Conservation (phyloP, 1,284 basidiomycete genomes). For the Trichosporon ovoides region DNA sequence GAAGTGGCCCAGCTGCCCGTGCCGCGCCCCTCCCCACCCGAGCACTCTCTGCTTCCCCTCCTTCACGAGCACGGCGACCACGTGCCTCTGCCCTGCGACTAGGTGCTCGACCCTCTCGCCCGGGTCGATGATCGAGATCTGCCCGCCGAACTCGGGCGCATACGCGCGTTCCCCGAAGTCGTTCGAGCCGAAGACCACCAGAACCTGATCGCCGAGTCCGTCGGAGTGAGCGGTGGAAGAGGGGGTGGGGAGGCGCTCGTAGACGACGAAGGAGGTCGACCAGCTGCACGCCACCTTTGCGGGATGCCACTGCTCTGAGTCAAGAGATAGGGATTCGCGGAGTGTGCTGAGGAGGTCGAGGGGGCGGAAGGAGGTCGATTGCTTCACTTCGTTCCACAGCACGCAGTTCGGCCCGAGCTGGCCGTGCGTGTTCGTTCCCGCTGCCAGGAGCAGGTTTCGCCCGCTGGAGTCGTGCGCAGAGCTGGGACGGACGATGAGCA, state of each 20-base stretch:
- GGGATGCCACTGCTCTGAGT: conserved; percentile 29
- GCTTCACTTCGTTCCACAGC: conserved; percentile 26
- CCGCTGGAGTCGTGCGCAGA: background rate
- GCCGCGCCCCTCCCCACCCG: conserved; percentile 77
- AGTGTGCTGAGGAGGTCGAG: conserved; percentile 8
- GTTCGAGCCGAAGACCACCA: conserved; percentile 74
- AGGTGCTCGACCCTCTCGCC: conserved; percentile 47
- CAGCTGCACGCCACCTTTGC: conserved; percentile 60
- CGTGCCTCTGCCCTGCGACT: conserved; percentile 65
- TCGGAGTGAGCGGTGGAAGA: conserved; percentile 8
- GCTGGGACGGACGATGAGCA: conserved; percentile 24
- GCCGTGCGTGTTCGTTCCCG: conserved; percentile 41
- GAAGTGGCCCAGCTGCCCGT: conserved; percentile 56
- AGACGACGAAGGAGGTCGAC: conserved; percentile 71
- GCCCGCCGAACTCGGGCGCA: conserved; percentile 38
- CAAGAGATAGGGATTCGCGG: conserved; percentile 14
- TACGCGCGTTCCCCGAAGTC: conserved; percentile 73
- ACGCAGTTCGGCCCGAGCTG: conserved; percentile 39
- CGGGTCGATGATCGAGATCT: conserved; percentile 16
- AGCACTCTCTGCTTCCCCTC: conserved; percentile 48
- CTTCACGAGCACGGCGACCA: conserved; percentile 53
- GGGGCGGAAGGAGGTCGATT: conserved; percentile 27
- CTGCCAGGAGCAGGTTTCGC: conserved; percentile 27
- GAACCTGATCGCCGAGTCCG: conserved; percentile 52
- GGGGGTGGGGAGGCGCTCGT: conserved; percentile 9